Base-by-base conservation (phyloP, 176 grass and related monocot genomes). In the Juncus effusus region DNA sequence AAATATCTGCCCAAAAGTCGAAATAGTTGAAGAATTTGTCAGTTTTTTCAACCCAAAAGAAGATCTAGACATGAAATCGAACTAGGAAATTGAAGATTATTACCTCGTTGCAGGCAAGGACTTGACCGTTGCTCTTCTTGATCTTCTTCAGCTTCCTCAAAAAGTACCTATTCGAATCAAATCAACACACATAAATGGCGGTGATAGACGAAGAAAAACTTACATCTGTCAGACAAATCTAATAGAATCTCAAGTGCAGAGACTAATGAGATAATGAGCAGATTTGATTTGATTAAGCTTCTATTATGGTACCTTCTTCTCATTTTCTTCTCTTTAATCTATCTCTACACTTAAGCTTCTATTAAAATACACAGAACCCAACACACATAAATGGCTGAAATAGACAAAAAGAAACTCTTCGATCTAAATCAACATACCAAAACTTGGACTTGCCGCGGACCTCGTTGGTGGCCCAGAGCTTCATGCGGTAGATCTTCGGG, bases 401-500 rank as follows among this genome's bases (percentile, higher is more conserved):
- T 12, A 3, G 36, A 59, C 13, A 16, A 47, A 12, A 73, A 6
- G 44, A 28, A 28, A 28, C 19, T 28, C 19, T 28, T 28, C 19
- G 44, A 47, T 47, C 9, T 47, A 9, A 9, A 47, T 47, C 44
- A 47, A 66, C 69, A 67, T 41, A 91, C 84, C 88, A 91, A 62
- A 91, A 87, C 77, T 91, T 91, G 73, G 83, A 87, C 77, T 91
- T 91, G 54, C 83, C 88, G 74, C 88, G 80, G 12, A 91, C 88
- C 60, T 91, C 88, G 7, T 91, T 91, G 40, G 88, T 91, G 4
- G 84, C 84, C 84, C 88, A 91, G 59, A 87, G 88, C 74, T 91
- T 91, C 88, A 91, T 91, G 59, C 88, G 80, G 63, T 87, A 91
- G 77, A 91, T 91, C 84, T 91, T 91, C 36, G 88, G 88, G 5